Evolutionary conservation across 2,329 filamentous ascomycete genomes (phyloP).

Genomic region (Neurospora sp.): DNA sequence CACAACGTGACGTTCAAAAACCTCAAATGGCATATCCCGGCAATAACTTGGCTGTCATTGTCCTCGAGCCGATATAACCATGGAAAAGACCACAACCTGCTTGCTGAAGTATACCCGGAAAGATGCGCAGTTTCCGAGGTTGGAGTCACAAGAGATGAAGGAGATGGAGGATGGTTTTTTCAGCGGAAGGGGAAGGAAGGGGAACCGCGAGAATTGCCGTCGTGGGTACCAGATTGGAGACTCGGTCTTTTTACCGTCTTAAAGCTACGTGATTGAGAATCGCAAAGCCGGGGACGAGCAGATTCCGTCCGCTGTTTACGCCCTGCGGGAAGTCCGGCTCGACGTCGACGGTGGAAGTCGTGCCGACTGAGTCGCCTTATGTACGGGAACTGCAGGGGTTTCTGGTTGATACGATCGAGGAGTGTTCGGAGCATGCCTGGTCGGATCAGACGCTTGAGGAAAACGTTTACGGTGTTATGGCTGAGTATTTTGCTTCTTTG

Average conservation of each 20-base stretch:
- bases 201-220: neutral
- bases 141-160: neutral
- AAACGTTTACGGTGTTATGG: neutral
- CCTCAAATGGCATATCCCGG: neutral
- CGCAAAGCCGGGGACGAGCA: neutral
- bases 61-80: too few relatives aligned
- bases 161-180: neutral
- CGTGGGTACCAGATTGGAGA: slow-evolving; percentile 9
- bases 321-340: neutral
- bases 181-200: neutral
- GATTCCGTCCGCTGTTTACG: neutral
- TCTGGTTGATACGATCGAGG: slow-evolving; percentile 4
- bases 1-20: neutral
- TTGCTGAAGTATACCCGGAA: too few relatives aligned
- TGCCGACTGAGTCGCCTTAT: neutral
- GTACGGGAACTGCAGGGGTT: slow-evolving; percentile 4
- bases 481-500: neutral
- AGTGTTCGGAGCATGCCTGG: slow-evolving; percentile 1
- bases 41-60: neutral
- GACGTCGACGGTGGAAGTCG: neutral
- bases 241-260: neutral
- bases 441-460: neutral
- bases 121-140: slow-evolving; percentile 3
- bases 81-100: too few relatives aligned
- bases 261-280: neutral